Evolutionary conservation across 2,329 filamentous ascomycete species (phyloP).

Genomic region (Fusarium fujikuroi): DNA sequence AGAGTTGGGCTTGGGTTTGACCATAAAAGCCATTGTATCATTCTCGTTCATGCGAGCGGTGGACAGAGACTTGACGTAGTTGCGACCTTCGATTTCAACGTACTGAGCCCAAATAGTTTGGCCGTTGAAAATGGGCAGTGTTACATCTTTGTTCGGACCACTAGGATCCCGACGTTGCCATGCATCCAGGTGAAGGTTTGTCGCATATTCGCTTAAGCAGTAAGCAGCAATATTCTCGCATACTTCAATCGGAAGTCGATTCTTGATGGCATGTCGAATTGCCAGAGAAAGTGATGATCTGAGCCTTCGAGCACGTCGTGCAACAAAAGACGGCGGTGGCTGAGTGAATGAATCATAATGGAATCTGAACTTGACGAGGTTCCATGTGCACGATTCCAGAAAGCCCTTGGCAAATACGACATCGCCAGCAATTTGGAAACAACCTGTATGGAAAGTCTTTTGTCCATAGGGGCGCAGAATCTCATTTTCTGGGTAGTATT

Average conservation of each 20-base stretch:
- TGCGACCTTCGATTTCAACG: background rate
- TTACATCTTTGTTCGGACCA: rapidly evolving
- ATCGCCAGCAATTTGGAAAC: background rate
- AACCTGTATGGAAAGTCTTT: background rate
- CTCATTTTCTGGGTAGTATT: background rate
- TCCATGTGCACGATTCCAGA: background rate
- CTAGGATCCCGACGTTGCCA: background rate
- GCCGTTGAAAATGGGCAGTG: background rate
- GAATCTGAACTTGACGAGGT: rapidly evolving
- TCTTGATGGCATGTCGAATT: background rate
- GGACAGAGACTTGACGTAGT: background rate
- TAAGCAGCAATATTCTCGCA: background rate
- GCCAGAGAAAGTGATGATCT: background rate
- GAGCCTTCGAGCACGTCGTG: background rate
- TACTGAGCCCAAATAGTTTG: background rate
- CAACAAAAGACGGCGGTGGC: background rate
- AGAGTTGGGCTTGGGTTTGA: rapidly evolving
- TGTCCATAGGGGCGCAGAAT: background rate
- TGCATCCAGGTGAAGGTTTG: background rate
- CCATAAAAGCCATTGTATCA: background rate
- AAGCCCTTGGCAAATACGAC: background rate
- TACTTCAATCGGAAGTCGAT: background rate
- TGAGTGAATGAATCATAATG: rapidly evolving
- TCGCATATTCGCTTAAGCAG: background rate
- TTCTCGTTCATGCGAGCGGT: background rate